Evolutionary conservation across 2,329 filamentous ascomycete species (phyloP).

Genomic region (Sarocladium strictum): DNA sequence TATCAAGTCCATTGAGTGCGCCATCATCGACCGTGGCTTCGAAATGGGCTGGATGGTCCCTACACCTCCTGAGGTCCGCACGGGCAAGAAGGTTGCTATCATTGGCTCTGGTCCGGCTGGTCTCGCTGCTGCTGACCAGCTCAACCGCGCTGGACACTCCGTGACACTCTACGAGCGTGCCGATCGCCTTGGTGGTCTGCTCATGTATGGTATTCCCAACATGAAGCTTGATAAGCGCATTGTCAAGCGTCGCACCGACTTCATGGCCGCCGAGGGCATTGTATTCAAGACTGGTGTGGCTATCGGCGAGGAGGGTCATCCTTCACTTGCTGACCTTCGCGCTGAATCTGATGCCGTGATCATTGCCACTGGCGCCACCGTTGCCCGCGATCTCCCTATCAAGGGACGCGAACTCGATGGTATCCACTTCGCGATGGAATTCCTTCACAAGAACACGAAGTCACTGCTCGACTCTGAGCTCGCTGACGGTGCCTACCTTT

Average conservation of each 20-base stretch:
- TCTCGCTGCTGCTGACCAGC: conserved; percentile 84
- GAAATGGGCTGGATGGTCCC: conserved; percentile 98
- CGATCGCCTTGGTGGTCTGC: conserved; percentile 81
- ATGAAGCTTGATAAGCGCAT: conserved; percentile 99
- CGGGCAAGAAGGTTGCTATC: conserved; percentile 81
- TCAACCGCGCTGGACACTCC: conserved; percentile 84
- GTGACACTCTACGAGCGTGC: conserved; percentile 92
- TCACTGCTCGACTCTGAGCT: conserved; percentile 90
- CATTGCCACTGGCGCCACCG: conserved; percentile 87
- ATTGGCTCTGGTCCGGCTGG: conserved; percentile 91
- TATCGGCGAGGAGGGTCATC: conserved; percentile 65
- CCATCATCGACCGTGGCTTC: conserved; percentile 95
- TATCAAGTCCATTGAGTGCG: conserved; percentile 97
- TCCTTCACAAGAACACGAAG: conserved; percentile 96
- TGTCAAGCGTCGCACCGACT: conserved; percentile 89
- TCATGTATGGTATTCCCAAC: conserved; percentile 99
- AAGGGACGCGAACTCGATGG: conserved; percentile 82
- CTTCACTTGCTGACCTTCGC: conserved; percentile 64
- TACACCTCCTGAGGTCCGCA: conserved; percentile 68
- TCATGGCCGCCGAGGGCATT: conserved; percentile 87
- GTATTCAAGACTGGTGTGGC: conserved; percentile 72
- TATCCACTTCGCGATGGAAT: conserved; percentile 96
- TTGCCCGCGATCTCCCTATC: conserved; percentile 87
- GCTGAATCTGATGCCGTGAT: conserved; percentile 75
- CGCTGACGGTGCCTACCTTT: conserved; percentile 79